These are phyloP conservation scores for Mycena alexandri DNA, from an alignment of 768 basidiomycete species.

Conservation along the genomic window DNA sequence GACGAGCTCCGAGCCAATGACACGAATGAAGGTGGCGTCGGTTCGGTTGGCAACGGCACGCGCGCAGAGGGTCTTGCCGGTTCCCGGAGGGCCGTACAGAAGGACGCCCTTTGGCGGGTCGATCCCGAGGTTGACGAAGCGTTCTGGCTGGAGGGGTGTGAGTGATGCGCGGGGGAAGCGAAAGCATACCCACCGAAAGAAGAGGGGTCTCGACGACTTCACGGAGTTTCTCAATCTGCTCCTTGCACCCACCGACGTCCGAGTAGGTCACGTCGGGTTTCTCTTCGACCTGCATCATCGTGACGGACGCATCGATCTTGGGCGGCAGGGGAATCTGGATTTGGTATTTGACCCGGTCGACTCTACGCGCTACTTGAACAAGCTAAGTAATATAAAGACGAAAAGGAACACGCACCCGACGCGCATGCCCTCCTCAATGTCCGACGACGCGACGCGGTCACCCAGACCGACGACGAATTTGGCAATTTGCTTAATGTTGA, in stretches of 20 bases:
- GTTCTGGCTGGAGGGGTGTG: conserved; percentile 84
- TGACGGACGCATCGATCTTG: conserved; percentile 98
- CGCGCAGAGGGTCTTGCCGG: conserved; percentile 99
- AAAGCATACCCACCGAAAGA: conserved; percentile 75
- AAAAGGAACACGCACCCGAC: conserved; percentile 77
- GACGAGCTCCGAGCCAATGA: conserved; percentile 99
- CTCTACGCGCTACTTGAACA: conserved; percentile 59
- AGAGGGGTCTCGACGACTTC: conserved; percentile 98
- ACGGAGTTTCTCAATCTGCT: conserved; percentile 98
- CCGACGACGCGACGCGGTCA: conserved; percentile 96
- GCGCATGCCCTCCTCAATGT: conserved; percentile 99
- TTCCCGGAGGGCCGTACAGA: conserved; percentile 95
- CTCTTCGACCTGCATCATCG: conserved; percentile 99
- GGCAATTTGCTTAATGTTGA: conserved; percentile 99
- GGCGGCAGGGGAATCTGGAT: conserved; percentile 99
- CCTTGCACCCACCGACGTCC: conserved; percentile 98
- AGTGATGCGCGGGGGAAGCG: conserved; percentile 22
- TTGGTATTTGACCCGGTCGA: conserved; percentile 97
- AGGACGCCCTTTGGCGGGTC: conserved; percentile 99
- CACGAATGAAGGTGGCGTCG: conserved; percentile 98
- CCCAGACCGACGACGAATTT: conserved; percentile 99
- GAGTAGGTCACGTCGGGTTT: conserved; percentile 98
- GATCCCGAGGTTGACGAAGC: conserved; percentile 97
- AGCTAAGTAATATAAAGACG: neutral
- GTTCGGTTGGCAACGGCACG: conserved; percentile 98